Percentiles rank a stretch among this genome's conserved stretches.
Conservation (phyloP, 2,329 filamentous ascomycete species). For the Trichoderma sp. region DNA sequence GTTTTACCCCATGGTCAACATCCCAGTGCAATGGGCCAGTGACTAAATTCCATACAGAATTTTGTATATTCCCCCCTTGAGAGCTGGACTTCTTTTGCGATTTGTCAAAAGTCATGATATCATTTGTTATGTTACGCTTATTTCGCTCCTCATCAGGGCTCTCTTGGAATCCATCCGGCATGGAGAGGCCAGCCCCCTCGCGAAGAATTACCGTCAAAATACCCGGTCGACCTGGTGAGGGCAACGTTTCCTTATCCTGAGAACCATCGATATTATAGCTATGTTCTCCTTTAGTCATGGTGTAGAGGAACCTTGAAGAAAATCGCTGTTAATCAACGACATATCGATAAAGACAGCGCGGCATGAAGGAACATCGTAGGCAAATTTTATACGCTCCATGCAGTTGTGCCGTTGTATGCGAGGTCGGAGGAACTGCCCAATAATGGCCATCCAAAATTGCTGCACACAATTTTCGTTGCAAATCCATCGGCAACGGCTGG, state of each 20-base stretch:
- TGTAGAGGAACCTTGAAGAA: neutral
- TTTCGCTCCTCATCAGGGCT: neutral
- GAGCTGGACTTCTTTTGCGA: neutral
- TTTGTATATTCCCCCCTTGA: neutral
- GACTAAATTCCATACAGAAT: neutral
- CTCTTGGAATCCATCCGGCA: neutral
- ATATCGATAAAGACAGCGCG: neutral
- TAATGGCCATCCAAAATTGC: neutral
- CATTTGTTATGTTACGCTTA: neutral
- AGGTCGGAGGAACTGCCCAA: neutral
- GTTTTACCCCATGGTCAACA: neutral
- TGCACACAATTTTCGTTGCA: no score
- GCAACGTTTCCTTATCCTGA: neutral
- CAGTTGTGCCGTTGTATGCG: neutral
- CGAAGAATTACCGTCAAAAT: neutral
- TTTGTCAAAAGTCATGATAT: neutral
- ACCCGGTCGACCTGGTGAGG: neutral
- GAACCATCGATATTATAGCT: neutral
- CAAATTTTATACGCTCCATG: no score
- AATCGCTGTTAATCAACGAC: neutral
- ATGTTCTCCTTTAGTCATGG: neutral
- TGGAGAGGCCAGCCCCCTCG: neutral
- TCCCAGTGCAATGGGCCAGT: neutral
- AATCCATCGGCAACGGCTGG: no score
- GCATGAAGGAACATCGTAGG: no score